These are phyloP conservation scores for Penicillium cataractarum DNA, from an alignment of 495 filamentous ascomycete genomes.

Conservation along the genomic window DNA sequence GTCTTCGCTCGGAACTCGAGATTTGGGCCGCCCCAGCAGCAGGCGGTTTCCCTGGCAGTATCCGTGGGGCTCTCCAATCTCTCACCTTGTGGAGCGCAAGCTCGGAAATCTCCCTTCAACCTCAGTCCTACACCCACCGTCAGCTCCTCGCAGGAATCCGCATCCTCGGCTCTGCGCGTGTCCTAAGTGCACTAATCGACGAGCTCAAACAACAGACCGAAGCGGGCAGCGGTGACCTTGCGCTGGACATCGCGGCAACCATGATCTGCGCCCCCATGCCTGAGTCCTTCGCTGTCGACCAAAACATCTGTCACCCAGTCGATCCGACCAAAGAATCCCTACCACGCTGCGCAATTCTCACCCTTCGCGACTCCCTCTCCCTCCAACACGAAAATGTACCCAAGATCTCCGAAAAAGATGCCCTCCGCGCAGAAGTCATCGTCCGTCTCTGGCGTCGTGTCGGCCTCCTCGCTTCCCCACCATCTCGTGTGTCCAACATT, in stretches of 20 bases:
- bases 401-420: conserved; percentile 62
- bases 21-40: conserved; percentile 66
- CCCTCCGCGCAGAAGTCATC: conserved; percentile 65
- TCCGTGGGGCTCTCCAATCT: conserved; percentile 67
- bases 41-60: conserved; percentile 62
- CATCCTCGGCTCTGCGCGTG: conserved; percentile 68
- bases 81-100: conserved; percentile 75
- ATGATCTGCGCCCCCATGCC: conserved; percentile 73
- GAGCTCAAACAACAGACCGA: conserved; percentile 65
- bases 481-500: conserved; percentile 45
- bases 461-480: conserved; percentile 57
- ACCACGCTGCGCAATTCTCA: conserved; percentile 49
- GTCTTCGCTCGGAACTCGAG: conserved; percentile 74
- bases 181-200: conserved; percentile 66
- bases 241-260: conserved; percentile 73
- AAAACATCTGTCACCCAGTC: conserved; percentile 42
- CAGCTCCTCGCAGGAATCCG: conserved; percentile 67
- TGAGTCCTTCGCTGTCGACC: conserved; percentile 50
- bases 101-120: conserved; percentile 64
- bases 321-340: conserved; percentile 45
- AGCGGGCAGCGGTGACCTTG: conserved; percentile 59
- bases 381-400: conserved; percentile 64
- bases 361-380: conserved; percentile 72
- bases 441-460: conserved; percentile 77
- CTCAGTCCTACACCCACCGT: conserved; percentile 78